Base-by-base conservation (phyloP, 2,329 filamentous ascomycete genomes). In the Fusarium foetens region DNA sequence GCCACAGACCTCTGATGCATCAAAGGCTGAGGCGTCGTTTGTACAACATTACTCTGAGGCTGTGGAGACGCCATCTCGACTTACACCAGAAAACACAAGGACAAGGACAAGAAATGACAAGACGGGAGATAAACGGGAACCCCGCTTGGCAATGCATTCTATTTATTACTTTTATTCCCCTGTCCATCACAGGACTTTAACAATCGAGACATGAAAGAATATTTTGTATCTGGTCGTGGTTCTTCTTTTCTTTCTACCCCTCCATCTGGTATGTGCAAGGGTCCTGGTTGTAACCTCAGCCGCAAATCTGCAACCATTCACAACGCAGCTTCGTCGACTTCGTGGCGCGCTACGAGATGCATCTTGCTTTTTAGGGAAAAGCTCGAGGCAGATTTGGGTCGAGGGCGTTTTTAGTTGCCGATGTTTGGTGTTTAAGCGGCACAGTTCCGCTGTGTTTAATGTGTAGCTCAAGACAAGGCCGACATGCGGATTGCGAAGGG, bases 271-370 rank as follows among this genome's bases (percentile, higher is more conserved):
- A 70, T 58, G 68, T 36, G 49, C 51, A 25, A 68, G 51, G 67
- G 35, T 31, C 35, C 27, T 57, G 55, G 43, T 52, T 42, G 51
- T 13, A 48, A 42, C 51, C 53, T 72, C 70, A 72, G 70, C 70
- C 70, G 70, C 68, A 72, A 38, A 71, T 43, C 1, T 13, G 25
- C 41, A 69, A 58, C 70, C 70, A 72, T 55, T 72, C 63, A 69
- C 13, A 61, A 14, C 27, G 17, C n/a, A n/a, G n/a, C 42, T 11
- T 10, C 12, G 3, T 29, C 3, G 10, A 19, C 58, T 58, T 58
- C 39, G 69, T 72, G 69, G 69, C 69, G 68, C 70, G 64, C 70
- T 72, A 72, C 51, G 51, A 51, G 23, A 62, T 45, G 63, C 63
- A 46, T 19, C 8, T 6, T 58, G 13, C 53, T 71, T 45, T 23